These are phyloP conservation scores for Candida piceae DNA, from an alignment of 805 yeast genomes.

Conservation along the genomic window DNA sequence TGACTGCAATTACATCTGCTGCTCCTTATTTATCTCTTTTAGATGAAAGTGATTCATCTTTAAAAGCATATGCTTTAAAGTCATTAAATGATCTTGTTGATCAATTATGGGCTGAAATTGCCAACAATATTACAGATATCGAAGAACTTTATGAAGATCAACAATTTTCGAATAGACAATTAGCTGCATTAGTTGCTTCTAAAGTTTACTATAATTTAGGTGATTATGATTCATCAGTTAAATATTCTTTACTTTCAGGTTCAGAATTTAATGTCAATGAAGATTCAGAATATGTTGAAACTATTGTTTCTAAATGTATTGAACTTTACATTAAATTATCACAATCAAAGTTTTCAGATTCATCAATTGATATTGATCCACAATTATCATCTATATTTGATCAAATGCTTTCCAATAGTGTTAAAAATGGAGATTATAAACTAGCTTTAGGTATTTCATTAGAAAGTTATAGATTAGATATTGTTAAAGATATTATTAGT, in stretches of 20 bases:
- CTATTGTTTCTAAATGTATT: conserved; percentile 90
- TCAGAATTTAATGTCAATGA: conserved; percentile 70
- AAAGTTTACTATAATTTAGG: conserved; percentile 90
- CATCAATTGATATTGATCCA: conserved; percentile 41
- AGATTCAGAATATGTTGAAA: conserved; percentile 82
- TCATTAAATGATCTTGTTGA: conserved; percentile 80
- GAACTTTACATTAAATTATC: conserved; percentile 70
- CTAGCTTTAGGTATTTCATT: conserved; percentile 87
- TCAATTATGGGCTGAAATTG: conserved; percentile 95
- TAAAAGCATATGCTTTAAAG: conserved; percentile 80
- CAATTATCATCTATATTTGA: conserved; percentile 71
- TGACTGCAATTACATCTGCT: conserved; percentile 57
- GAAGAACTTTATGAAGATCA: conserved; percentile 90
- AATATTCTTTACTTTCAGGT: conserved; percentile 82
- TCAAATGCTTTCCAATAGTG: conserved; percentile 79
- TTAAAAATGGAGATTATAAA: conserved; percentile 61
- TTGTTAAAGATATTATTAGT: conserved; percentile 56
- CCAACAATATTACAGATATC: conserved; percentile 80
- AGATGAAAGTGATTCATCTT: conserved; percentile 69
- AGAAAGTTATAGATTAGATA: conserved; percentile 82
- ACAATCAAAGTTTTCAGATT: conserved; percentile 38
- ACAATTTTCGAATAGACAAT: conserved; percentile 57
- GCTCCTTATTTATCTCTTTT: conserved; percentile 88
- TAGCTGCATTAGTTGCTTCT: conserved; percentile 91
- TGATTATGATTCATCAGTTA: conserved; percentile 86